phyloP scores from a whole-genome alignment of 2,329 filamentous ascomycete species.

The Dactylonectria estremocensis region DNA sequence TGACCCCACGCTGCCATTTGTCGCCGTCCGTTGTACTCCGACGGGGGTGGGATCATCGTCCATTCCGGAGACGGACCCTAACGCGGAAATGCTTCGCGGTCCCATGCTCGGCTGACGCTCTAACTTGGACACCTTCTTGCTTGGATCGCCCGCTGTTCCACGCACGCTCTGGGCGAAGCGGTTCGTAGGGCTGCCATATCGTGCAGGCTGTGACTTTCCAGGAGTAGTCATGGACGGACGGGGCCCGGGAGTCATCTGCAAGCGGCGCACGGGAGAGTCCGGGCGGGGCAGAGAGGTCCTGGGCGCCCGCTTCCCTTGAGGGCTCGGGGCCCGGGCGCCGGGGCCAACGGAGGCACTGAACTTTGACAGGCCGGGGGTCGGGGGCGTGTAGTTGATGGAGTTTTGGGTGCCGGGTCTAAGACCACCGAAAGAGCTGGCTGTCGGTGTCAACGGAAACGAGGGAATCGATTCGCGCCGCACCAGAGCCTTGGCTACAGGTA shows the following conservation, averaged over 20 bases:
- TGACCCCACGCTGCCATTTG: constrained; percentile 69
- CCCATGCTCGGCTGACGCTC: constrained; percentile 68
- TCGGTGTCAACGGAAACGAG: constrained; percentile 76
- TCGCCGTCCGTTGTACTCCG: constrained; percentile 66
- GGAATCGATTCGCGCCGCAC: constrained; percentile 76
- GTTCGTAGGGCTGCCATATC: constrained; percentile 63
- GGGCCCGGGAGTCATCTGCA: constrained; percentile 73
- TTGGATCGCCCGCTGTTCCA: constrained; percentile 73
- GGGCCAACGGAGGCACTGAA: constrained; percentile 93
- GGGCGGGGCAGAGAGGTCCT: constrained; percentile 88
- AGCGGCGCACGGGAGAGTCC: constrained; percentile 85
- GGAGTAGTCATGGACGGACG: constrained; percentile 70
- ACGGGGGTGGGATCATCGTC: constrained; percentile 73
- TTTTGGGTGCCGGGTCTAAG: constrained; percentile 70
- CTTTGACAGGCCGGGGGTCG: constrained; percentile 78
- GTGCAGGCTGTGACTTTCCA: constrained; percentile 54
- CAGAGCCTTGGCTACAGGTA: constrained; percentile 86
- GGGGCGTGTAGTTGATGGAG: constrained; percentile 74
- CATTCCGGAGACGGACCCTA: constrained; percentile 66
- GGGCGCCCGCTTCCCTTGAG: constrained; percentile 75
- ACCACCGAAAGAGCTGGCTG: constrained; percentile 71
- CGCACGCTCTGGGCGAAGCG: constrained; percentile 77
- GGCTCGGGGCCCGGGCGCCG: constrained; percentile 76
- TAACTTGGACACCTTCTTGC: constrained; percentile 65
- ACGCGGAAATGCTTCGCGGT: constrained; percentile 72